These are phyloP conservation scores for Hypoxylon lenormandii DNA, from an alignment of 495 filamentous ascomycete genomes.

Conservation along the genomic window DNA sequence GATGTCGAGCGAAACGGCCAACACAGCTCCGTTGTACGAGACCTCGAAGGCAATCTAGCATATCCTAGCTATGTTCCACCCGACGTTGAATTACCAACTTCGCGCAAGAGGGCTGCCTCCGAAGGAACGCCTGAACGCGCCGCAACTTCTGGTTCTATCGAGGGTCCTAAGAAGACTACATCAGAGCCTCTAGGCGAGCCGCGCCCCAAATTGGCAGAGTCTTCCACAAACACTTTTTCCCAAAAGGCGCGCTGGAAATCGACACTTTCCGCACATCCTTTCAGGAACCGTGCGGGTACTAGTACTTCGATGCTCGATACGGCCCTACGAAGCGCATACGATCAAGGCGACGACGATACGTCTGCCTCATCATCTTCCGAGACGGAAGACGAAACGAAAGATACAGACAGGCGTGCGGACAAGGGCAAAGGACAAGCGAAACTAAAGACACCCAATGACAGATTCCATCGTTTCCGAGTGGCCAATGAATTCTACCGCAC, in stretches of 20 bases:
- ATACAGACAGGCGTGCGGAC: not conserved
- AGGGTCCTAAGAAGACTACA: slow-evolving; percentile 30
- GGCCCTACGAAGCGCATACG: slow-evolving; percentile 1
- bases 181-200: slow-evolving; percentile 32
- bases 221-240: slow-evolving; percentile 36
- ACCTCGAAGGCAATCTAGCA: slow-evolving; percentile 50
- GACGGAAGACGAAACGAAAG: slow-evolving; percentile 41
- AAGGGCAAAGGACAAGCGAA: slow-evolving; percentile 20
- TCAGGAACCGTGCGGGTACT: slow-evolving; percentile 49
- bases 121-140: slow-evolving; percentile 9
- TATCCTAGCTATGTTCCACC: slow-evolving; percentile 57
- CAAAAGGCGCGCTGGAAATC: slow-evolving; percentile 28
- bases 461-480: slow-evolving; percentile 63
- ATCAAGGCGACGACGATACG: slow-evolving; percentile 18
- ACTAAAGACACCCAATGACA: slow-evolving; percentile 34
- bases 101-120: slow-evolving; percentile 27
- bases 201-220: slow-evolving; percentile 17
- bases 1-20: slow-evolving; percentile 39
- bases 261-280: slow-evolving; percentile 11
- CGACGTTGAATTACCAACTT: slow-evolving; percentile 47
- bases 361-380: slow-evolving; percentile 49
- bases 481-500: slow-evolving; percentile 73
- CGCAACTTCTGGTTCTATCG: slow-evolving; percentile 10
- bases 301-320: slow-evolving; percentile 41
- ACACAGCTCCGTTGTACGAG: slow-evolving; percentile 47